Conservation (phyloP, 345 rosid species). For the Eucalyptus regnans region DNA sequence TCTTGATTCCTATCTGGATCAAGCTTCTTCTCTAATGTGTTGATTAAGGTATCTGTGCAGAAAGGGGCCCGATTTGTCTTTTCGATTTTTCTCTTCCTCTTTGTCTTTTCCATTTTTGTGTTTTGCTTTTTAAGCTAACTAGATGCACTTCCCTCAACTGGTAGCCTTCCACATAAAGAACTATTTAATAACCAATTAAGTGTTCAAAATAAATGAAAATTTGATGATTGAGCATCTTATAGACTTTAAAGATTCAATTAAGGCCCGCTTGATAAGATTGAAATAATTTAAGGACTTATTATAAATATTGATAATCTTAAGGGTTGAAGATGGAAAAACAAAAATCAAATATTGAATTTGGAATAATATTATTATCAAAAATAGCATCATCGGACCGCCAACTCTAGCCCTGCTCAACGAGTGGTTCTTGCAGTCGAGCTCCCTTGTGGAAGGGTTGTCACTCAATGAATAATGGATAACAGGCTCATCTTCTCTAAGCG, state of each 20-base stretch:
- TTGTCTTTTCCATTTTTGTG: background rate
- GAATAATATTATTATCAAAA: background rate
- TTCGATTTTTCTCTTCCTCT: background rate
- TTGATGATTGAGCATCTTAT: background rate
- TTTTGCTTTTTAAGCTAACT: background rate
- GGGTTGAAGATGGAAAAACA: background rate
- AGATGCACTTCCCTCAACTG: accelerated
- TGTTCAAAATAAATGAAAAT: background rate
- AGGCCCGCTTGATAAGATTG: background rate
- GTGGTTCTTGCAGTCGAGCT: accelerated
- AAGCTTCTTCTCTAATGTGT: background rate
- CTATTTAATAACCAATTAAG: background rate
- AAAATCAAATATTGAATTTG: background rate
- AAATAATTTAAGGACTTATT: background rate
- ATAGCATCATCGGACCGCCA: accelerated
- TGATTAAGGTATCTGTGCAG: background rate
- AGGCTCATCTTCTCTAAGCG: accelerated
- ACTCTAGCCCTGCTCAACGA: accelerated
- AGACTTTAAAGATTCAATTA: background rate
- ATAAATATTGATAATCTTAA: background rate
- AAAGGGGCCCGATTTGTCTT: background rate
- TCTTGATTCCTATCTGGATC: background rate
- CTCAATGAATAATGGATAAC: background rate
- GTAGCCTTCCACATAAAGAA: background rate
- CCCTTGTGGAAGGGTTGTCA: background rate